Conservation (phyloP, 176 grass and related monocot genomes). For the Paspalum notatum region DNA sequence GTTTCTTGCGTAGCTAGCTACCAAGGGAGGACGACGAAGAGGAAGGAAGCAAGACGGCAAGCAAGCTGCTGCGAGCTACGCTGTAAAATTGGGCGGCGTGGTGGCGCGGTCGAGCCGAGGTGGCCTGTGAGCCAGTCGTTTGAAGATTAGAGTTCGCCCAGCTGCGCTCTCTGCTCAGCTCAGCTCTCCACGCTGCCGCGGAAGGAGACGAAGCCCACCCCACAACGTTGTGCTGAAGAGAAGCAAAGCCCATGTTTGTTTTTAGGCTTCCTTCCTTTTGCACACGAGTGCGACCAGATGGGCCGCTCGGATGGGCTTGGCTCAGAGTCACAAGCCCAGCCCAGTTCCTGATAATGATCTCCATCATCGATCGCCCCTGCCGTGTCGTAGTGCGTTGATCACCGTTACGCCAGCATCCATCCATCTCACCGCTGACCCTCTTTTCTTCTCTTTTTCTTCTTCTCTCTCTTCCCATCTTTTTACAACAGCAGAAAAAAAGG, state of each 20-base stretch:
- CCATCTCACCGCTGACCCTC: neutral
- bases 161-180: no score
- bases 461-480: neutral
- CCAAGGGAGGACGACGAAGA: neutral
- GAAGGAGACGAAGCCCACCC: no score
- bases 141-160: conserved; percentile 23
- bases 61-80: neutral
- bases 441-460: no score
- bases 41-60: neutral
- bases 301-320: neutral
- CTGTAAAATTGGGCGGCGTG: conserved; percentile 29
- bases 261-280: no score
- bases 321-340: neutral
- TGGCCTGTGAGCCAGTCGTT: conserved; percentile 38
- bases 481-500: neutral
- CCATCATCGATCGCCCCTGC: neutral
- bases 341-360: neutral
- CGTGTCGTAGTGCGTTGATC: conserved; percentile 17
- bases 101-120: neutral
- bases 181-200: neutral
- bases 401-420: conserved; percentile 29
- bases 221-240: no score
- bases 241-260: no score
- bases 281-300: no score
- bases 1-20: neutral